Evolutionary conservation across 31 red algal species (phyloP).

Genomic region (Odonthalia washingtoniensis): DNA sequence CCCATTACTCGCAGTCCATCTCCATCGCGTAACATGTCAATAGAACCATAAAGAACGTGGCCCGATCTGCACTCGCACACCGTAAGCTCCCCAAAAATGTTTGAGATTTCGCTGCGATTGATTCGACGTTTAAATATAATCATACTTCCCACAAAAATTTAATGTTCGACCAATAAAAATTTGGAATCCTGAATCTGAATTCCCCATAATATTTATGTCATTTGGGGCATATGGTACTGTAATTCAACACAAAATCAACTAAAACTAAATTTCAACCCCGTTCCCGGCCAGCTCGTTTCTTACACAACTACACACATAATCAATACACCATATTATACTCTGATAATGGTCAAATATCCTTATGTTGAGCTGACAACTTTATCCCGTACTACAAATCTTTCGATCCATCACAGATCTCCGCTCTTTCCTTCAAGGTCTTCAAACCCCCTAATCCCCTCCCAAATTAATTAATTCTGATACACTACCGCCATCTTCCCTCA

Average conservation of each 20-base stretch:
- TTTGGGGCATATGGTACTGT: too few relatives aligned
- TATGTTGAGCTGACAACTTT: not conserved
- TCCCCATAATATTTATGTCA: not conserved
- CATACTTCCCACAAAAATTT: not conserved
- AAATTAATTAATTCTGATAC: not conserved
- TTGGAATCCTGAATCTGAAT: not conserved
- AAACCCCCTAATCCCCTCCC: not conserved
- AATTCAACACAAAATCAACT: not conserved
- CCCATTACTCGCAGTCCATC: not conserved
- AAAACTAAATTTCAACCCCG: not conserved
- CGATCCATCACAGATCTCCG: not conserved
- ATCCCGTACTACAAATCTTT: not conserved
- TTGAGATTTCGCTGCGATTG: not conserved
- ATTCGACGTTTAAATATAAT: not conserved
- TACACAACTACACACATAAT: not conserved
- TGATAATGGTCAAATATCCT: not conserved
- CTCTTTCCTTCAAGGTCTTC: not conserved
- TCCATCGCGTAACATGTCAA: not conserved
- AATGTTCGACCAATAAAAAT: not conserved
- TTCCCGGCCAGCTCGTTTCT: not conserved
- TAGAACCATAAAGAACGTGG: not conserved
- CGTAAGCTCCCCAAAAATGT: not conserved
- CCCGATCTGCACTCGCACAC: not conserved
- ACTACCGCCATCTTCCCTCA: not conserved
- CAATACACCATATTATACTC: not conserved